Evolutionary conservation across 2,329 filamentous ascomycete species (phyloP), one percentile per base, ranked within the genome.

Genomic region (Fragosphaeria purpurea): DNA sequence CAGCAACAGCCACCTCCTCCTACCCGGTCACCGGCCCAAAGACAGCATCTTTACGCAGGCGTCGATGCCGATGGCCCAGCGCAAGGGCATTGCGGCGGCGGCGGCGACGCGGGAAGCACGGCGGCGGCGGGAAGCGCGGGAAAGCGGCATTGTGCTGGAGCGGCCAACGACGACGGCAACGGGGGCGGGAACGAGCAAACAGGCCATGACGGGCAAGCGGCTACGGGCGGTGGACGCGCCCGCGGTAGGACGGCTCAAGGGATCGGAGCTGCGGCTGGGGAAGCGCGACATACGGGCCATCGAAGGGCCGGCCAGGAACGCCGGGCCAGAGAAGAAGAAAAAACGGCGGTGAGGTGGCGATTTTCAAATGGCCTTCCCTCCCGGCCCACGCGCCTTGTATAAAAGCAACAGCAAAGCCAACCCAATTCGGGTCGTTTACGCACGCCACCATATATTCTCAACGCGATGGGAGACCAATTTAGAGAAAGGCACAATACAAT

Each of bases 71-170:
- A 86, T 95, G 76, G 70, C 81, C 41, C 84, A 91, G 62, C 79
- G 89, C 53, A 88, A 86, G 67, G 90, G 91, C n/a, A 96, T 97
- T 53, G 70, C 72, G 12, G 76, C 77, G 1, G 88, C 89, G 48
- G 78, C 79, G 30, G 71, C 65, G 2, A 67, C 72, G 33, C 80
- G 79, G 53, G 90, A 96, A 65, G 70, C 76, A 10, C 85, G 77
- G 70, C 72, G 91, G 47, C 74, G 91, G 39, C 74, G 73, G 41
- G 88, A 95, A 65, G 93, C 93, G 2, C 80, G 76, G 61, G 91
- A 97, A 73, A 95, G 91, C 60, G 93, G 91, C 6, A 83, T 97
- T 59, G 82, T 97, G 46, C 71, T 97, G 37, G 93, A 97, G 72
- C 75, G 73, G 54, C 60, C 63, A 32, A 34, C 51, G 13, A 30